Conservation (phyloP, 106 monocot genomes). For the Hemerocallis citrina region DNA sequence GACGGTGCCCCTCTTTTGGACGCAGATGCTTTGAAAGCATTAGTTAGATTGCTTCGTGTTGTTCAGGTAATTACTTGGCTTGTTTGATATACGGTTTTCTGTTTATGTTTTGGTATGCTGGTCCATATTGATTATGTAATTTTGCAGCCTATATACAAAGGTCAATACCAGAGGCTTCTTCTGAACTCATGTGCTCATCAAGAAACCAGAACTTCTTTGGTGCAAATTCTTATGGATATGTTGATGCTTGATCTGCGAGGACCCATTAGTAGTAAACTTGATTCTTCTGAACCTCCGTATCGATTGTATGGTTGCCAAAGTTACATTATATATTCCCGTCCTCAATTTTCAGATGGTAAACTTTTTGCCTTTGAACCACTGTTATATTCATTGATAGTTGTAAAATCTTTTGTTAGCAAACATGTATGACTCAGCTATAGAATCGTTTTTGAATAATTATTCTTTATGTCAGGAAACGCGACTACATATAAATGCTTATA, state of each 20-base stretch:
- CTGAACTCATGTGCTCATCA: constrained; percentile 82
- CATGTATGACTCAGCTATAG: too few relatives aligned
- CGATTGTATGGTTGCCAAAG: constrained; percentile 85
- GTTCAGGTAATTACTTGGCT: constrained; percentile 60
- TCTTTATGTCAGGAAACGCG: too few relatives aligned
- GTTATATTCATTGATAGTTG: too few relatives aligned
- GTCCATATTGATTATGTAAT: neutral
- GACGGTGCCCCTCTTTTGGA: constrained; percentile 81
- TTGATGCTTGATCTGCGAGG: constrained; percentile 88
- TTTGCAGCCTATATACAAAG: constrained; percentile 85
- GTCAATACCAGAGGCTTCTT: constrained; percentile 79
- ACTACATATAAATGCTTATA: too few relatives aligned
- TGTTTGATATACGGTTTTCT: neutral
- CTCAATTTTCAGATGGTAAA: constrained; percentile 91
- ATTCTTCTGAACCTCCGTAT: constrained; percentile 57
- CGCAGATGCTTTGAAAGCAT: constrained; percentile 63
- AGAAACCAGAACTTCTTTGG: constrained; percentile 65
- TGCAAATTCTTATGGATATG: constrained; percentile 81
- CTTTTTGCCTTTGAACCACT: neutral
- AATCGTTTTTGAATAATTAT: too few relatives aligned
- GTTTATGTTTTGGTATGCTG: neutral
- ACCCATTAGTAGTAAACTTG: constrained; percentile 12
- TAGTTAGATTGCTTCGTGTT: constrained; percentile 86
- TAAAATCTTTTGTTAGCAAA: too few relatives aligned
- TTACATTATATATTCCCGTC: constrained; percentile 76